Conservation (phyloP, 1,284 basidiomycete species). For the Flammula alnicola region DNA sequence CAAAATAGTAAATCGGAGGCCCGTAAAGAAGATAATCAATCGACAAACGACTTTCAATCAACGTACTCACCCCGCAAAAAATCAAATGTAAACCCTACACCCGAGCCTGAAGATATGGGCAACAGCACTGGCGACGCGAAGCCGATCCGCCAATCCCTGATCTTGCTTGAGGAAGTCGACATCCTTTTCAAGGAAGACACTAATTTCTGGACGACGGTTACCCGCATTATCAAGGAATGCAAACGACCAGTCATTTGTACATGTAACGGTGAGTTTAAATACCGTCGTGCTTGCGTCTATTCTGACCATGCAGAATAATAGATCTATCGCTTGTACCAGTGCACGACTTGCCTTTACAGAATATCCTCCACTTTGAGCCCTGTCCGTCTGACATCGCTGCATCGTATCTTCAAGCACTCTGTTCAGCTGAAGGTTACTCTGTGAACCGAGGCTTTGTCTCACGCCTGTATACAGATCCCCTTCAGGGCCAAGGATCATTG, state of each 20-base stretch:
- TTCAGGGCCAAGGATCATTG: not conserved
- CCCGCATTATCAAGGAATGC: slow-evolving; percentile 80
- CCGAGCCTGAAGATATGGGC: slow-evolving; percentile 21
- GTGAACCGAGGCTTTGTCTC: slow-evolving; percentile 40
- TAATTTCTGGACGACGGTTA: slow-evolving; percentile 90
- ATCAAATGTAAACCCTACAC: slow-evolving; percentile 4
- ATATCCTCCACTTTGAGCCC: slow-evolving; percentile 67
- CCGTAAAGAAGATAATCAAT: slow-evolving; percentile 2
- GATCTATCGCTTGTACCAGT: slow-evolving; percentile 76
- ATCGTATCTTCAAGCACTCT: slow-evolving; percentile 76
- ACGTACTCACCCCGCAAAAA: slow-evolving; percentile 27
- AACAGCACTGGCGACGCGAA: slow-evolving; percentile 10
- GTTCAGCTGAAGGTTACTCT: slow-evolving; percentile 57
- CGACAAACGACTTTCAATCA: slow-evolving; percentile 11
- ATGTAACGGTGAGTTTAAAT: slow-evolving; percentile 78
- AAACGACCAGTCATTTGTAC: slow-evolving; percentile 89
- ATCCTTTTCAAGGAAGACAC: slow-evolving; percentile 89
- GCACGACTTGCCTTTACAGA: slow-evolving; percentile 79
- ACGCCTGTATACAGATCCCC: slow-evolving; percentile 43
- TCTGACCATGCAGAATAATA: slow-evolving; percentile 34
- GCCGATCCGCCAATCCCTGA: slow-evolving; percentile 78
- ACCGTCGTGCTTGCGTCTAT: slow-evolving; percentile 22
- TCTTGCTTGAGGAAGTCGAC: slow-evolving; percentile 97
- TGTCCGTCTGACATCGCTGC: slow-evolving; percentile 62
- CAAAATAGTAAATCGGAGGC: slow-evolving; percentile 13